Evolutionary conservation across 2,329 filamentous ascomycete species (phyloP).

Genomic region (Cordyceps fumosorosea): DNA sequence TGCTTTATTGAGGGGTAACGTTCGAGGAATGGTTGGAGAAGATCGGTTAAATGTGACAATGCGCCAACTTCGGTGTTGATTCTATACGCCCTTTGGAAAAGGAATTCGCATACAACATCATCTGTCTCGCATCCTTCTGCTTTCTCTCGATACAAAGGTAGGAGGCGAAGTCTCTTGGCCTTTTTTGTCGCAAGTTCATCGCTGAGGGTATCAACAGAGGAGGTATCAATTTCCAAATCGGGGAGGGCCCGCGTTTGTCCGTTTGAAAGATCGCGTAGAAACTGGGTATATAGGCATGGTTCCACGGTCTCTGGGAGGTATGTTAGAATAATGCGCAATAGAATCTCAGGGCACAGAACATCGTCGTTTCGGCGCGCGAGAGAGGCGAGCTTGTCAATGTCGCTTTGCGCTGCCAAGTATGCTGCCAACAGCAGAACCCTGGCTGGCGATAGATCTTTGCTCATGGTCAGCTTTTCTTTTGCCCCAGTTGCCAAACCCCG

Average conservation of each 20-base stretch:
- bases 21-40: slow-evolving; percentile 62
- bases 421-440: slow-evolving; percentile 69
- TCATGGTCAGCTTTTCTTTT: background rate
- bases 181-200: slow-evolving; percentile 59
- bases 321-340: slow-evolving; percentile 68
- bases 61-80: slow-evolving; percentile 70
- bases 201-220: slow-evolving; percentile 50
- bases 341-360: slow-evolving; percentile 55
- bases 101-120: slow-evolving; percentile 55
- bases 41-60: slow-evolving; percentile 57
- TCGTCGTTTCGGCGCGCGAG: slow-evolving; percentile 51
- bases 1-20: slow-evolving; percentile 53
- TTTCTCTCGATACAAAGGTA: slow-evolving; percentile 47
- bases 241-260: slow-evolving; percentile 34
- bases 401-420: slow-evolving; percentile 58
- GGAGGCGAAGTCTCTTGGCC: slow-evolving; percentile 55
- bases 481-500: background rate
- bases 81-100: slow-evolving; percentile 60
- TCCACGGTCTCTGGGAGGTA: slow-evolving; percentile 67
- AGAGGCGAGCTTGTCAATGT: slow-evolving; percentile 55
- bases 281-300: slow-evolving; percentile 54
- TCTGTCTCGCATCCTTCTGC: slow-evolving; percentile 40
- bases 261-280: slow-evolving; percentile 52
- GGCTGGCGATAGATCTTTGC: slow-evolving; percentile 48
- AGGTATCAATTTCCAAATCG: slow-evolving; percentile 45